Evolutionary conservation across 176 grass and related monocot species (phyloP).

Genomic region (Musa itinerans): DNA sequence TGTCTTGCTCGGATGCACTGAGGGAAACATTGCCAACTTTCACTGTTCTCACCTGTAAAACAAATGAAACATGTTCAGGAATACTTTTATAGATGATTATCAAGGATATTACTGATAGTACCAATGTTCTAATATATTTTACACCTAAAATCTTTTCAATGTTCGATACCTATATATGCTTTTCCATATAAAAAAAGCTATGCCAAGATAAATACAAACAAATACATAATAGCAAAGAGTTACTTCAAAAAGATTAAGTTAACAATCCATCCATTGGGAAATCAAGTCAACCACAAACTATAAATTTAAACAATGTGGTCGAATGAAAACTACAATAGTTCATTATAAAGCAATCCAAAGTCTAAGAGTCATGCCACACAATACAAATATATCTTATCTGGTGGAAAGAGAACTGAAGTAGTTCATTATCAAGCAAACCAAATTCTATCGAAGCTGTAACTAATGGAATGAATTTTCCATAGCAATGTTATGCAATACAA

Average conservation of each 20-base stretch:
- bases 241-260: neutral
- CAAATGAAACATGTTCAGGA: neutral
- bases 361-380: no score
- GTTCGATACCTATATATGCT: neutral
- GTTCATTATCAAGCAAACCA: no score
- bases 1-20: slow-evolving; percentile 15
- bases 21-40: slow-evolving; percentile 15
- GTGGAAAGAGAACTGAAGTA: no score
- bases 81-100: neutral
- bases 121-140: neutral
- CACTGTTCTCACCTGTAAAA: slow-evolving; percentile 11
- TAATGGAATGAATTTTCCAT: no score
- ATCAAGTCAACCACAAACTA: neutral
- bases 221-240: neutral
- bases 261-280: neutral
- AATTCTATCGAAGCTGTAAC: no score
- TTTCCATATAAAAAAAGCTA: neutral
- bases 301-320: no score
- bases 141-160: neutral
- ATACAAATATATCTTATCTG: no score
- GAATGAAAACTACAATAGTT: no score
- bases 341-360: no score
- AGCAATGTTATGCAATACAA: no score
- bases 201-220: neutral
- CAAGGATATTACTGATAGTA: neutral